phyloP scores from a whole-genome alignment of 2,329 filamentous ascomycete species.

The Emergomyces africanus region DNA sequence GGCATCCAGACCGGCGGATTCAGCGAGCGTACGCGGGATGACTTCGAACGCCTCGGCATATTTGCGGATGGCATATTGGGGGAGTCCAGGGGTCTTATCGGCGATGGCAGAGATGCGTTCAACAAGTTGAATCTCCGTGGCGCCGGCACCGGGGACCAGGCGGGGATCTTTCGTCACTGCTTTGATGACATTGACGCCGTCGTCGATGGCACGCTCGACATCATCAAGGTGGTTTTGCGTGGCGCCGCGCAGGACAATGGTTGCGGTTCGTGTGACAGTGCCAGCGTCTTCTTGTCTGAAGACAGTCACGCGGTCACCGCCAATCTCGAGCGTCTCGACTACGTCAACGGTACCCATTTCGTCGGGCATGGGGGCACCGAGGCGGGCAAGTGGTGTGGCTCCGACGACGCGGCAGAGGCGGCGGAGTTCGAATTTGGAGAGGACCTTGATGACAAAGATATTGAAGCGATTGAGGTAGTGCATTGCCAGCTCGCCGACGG shows the following conservation, averaged over 20 bases:
- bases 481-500: slow-evolving; percentile 88
- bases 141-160: slow-evolving; percentile 85
- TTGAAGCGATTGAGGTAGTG: slow-evolving; percentile 97
- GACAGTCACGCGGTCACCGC: slow-evolving; percentile 93
- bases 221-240: slow-evolving; percentile 98
- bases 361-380: slow-evolving; percentile 98
- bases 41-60: slow-evolving; percentile 97
- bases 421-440: slow-evolving; percentile 96
- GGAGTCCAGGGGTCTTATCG: slow-evolving; percentile 82
- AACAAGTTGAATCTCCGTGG: slow-evolving; percentile 85
- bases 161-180: slow-evolving; percentile 89
- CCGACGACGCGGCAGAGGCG: slow-evolving; percentile 92
- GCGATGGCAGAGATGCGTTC: slow-evolving; percentile 83
- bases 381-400: slow-evolving; percentile 85
- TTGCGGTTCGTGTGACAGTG: slow-evolving; percentile 83
- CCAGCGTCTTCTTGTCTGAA: slow-evolving; percentile 78
- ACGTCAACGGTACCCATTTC: slow-evolving; percentile 94
- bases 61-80: slow-evolving; percentile 96
- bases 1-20: slow-evolving; percentile 89
- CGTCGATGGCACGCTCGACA: slow-evolving; percentile 90
- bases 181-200: slow-evolving; percentile 97
- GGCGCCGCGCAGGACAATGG: slow-evolving; percentile 83
- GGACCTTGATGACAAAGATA: slow-evolving; percentile 90
- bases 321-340: slow-evolving; percentile 95
- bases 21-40: slow-evolving; percentile 81